Base-by-base conservation (phyloP, 495 filamentous ascomycete species). In the Aspergillus bridgeri region DNA sequence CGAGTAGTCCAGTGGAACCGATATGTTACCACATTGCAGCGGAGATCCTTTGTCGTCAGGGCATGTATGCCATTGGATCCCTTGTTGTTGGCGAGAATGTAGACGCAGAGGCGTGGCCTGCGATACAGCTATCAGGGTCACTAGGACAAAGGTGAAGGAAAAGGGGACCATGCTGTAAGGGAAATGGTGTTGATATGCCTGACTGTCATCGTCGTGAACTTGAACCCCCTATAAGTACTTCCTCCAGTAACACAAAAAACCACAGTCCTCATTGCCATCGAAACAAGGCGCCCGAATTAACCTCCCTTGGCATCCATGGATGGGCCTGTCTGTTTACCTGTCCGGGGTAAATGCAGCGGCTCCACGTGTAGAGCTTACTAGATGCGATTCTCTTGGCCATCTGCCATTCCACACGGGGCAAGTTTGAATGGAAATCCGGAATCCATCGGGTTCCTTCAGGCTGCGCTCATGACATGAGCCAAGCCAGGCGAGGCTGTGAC, bases 1-100 rank as follows among this genome's bases (percentile, higher is more conserved):
- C 6, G 71, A 71, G 59, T 80, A 80, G 58, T 79, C 77, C 33
- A 77, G 60, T 1, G 75, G 77, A 7, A 80, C 75, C 0, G 48
- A 46, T 6, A 80, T 54, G 43, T 59, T 71, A 22, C 65, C 74
- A 55, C 77, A 80, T 54, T 58, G 25, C 4, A 55, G 43, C 18
- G 44, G 44, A 17, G 44, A 38, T 15, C 17, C 33, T 38, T 38
- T 38, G 9, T 38, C 33, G 33, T 38, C 33, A 13, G 33, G 33
- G 17, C 33, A 38, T 38, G 13, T 9, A 3, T 38, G 33, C 33
- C 33, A 38, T 15, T 38, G 33, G 5, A 38, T 38, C 3, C 33
- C 33, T 15, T 15, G 33, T 38, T 15, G 33, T 38, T 38, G 5
- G 5, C 29, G 33, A 38, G 33, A 38, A 2, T 15, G 33, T 38